Percentiles rank a stretch among this genome's conserved stretches.
Conservation (phyloP, 1,284 basidiomycete genomes). For the Fomitopsis palustris region DNA sequence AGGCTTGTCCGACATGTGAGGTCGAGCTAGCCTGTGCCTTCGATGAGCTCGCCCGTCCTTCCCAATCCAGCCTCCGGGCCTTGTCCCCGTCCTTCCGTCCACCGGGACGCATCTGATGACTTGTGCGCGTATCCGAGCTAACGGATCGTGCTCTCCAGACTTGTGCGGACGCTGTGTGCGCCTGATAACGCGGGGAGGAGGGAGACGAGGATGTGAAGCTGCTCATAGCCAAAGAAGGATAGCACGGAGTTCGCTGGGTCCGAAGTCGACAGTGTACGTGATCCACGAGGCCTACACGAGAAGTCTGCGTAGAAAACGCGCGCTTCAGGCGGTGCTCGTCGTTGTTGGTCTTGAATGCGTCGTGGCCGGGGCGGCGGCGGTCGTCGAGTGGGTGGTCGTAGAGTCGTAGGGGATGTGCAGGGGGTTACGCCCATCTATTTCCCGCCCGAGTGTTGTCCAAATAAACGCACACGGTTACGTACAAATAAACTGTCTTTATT, state of each 20-base stretch:
- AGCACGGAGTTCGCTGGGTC: slow-evolving; percentile 27
- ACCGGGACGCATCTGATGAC: slow-evolving; percentile 12
- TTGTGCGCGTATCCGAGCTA: slow-evolving; percentile 14
- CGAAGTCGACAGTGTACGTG: slow-evolving; percentile 16
- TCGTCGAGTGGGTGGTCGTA: slow-evolving; percentile 9
- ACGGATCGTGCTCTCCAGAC: slow-evolving; percentile 14
- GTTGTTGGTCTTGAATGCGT: slow-evolving; percentile 4
- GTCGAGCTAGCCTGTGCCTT: slow-evolving; percentile 10
- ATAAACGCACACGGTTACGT: slow-evolving; percentile 3
- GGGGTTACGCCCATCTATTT: neutral
- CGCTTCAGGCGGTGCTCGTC: slow-evolving; percentile 9
- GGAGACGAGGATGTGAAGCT: slow-evolving; percentile 20
- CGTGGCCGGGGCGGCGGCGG: slow-evolving; percentile 6
- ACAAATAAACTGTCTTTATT: neutral
- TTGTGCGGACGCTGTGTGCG: slow-evolving; percentile 16
- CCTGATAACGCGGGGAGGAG: slow-evolving; percentile 10
- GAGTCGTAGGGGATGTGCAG: slow-evolving; percentile 8
- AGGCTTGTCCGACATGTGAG: slow-evolving; percentile 6
- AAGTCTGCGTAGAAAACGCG: slow-evolving; percentile 13
- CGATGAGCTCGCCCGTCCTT: slow-evolving; percentile 13
- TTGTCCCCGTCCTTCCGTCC: slow-evolving; percentile 17
- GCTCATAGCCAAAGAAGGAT: slow-evolving; percentile 24
- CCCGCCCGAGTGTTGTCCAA: slow-evolving; percentile 1
- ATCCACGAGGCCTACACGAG: slow-evolving; percentile 23
- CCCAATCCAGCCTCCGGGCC: slow-evolving; percentile 13